Conservation (phyloP, 306 rosid genomes). For the Quercus rubra region DNA sequence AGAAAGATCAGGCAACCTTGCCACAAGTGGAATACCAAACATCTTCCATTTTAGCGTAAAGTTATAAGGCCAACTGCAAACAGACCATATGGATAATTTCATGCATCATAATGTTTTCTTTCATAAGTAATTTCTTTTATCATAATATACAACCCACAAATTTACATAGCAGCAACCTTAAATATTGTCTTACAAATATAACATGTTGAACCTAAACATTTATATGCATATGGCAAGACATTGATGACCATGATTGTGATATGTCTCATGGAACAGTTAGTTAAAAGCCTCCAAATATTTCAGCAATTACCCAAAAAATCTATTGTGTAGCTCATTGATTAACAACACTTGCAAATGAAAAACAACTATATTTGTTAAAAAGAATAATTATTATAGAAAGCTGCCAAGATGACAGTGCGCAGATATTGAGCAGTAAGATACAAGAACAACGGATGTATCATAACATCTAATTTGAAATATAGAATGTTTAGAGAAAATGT, state of each 20-base stretch:
- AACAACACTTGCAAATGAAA: not conserved
- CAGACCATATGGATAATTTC: not conserved
- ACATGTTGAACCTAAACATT: too few relatives aligned
- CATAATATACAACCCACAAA: not conserved
- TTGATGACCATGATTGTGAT: too few relatives aligned
- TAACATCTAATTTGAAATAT: not conserved
- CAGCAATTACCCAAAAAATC: too few relatives aligned
- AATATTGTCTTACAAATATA: too few relatives aligned
- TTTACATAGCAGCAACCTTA: too few relatives aligned
- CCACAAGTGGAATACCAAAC: constrained; percentile 65
- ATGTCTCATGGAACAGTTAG: too few relatives aligned
- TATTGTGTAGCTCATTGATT: not conserved
- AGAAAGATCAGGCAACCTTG: constrained; percentile 49
- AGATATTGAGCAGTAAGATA: too few relatives aligned
- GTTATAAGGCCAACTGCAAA: constrained; percentile 17
- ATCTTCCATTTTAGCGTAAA: constrained; percentile 3
- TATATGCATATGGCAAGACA: too few relatives aligned
- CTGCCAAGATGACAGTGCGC: not conserved
- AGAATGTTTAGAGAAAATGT: too few relatives aligned
- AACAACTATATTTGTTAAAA: not conserved
- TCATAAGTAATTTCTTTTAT: too few relatives aligned
- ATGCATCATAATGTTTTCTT: not conserved
- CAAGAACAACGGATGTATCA: not conserved
- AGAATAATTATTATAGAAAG: not conserved
- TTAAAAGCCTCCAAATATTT: too few relatives aligned